Base-by-base conservation (phyloP, 306 rosid species). In the Malus asiatica region DNA sequence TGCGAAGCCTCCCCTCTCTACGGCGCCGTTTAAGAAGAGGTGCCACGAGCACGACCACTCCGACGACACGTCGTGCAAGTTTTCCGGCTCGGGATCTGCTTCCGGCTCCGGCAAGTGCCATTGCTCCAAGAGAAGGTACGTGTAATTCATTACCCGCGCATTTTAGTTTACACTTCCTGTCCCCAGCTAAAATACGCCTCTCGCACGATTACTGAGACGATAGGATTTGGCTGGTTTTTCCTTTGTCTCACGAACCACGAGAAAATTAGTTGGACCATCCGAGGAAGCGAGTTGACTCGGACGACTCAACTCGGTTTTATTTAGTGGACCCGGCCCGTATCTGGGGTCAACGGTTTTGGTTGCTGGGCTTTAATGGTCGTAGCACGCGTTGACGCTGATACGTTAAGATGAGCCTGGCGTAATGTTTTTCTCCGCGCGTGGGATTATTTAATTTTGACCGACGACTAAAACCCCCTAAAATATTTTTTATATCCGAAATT, bases 121-220 rank as follows among this genome's bases (percentile, higher is more conserved):
- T 79, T 93, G 98, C 87, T 70, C 80, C 51, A 93, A 93, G 79
- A 87, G 79, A 90, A 93, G 97, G 98, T 93, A 89, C 29, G 22
- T n/a, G 30, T 2, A 11, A 15, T 16, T 10, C 60, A 4, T n/a
- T 35, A 0, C 0, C 71, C 18, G 68, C 68, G 61, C 67, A 70
- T 55, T 65, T 70, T 78, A 70, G 76, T 64, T 25, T 11, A 25
- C 20, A 4, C 15, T 10, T 32, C 23, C 10, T 8, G 20, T 40
- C 1, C 16, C 53, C 8, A 9, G 18, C 64, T 51, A 29, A 7
- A 29, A 1, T 70, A 29, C 74, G 61, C 74, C 2, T 15, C 20
- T 25, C 2, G 71, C 33, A 58, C 63, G 3, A 29, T 58, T 22
- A 22, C 63, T 22, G 30, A 59, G 58, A 64, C 32, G n/a, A 29